Base-by-base conservation (phyloP, 164 flowering plant species). In the Pachysandra terminalis region DNA sequence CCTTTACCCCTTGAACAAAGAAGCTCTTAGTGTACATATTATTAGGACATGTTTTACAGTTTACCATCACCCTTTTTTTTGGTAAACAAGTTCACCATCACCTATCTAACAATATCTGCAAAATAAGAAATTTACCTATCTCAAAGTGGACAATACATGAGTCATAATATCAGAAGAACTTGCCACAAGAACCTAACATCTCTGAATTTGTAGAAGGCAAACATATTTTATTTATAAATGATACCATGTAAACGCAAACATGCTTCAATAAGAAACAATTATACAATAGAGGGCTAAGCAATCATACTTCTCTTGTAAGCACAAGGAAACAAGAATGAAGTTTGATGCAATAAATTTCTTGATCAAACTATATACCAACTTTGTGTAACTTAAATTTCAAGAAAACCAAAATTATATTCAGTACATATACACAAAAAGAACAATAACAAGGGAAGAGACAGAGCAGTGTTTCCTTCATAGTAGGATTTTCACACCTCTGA, bases 401-500 rank as follows among this genome's bases (percentile, higher is more conserved):
- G 1, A 45, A 13, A 45, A 45, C 17, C 6, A 45, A 45, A 5
- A 45, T 10, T 13, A 45, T 45, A 45, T 45, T 45, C 51, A 45
- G 1, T 45, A 32, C 51, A 15, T 45, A 45, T 10, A 45, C 17
- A 45, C n/a, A n/a, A 45, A 15, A 10, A 45, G 51, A 45, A 32
- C 37, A 32, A 32, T 14, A 24, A 56, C 10, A 61, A 45, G 61
- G 13, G 24, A 16, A 26, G 19, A 15, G 16, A 19, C 24, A 17
- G n/a, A 64, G 10, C 19, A 73, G 37, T 32, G 37, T 35, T 35
- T 28, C 59, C 24, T 61, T 22, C 21, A 14, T 7, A 62, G 13
- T 16, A 32, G 41, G 40, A 61, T 24, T 65, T 40, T 59, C 75
- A 64, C 65, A 87, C 94, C 94, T 86, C 91, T 41, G 78, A 75